A percentile compares a stretch with the other conserved stretches of the same genome.
Evolutionary conservation across 2,329 filamentous ascomycete genomes (phyloP).

Genomic region (Paecilomyces fulvus): DNA sequence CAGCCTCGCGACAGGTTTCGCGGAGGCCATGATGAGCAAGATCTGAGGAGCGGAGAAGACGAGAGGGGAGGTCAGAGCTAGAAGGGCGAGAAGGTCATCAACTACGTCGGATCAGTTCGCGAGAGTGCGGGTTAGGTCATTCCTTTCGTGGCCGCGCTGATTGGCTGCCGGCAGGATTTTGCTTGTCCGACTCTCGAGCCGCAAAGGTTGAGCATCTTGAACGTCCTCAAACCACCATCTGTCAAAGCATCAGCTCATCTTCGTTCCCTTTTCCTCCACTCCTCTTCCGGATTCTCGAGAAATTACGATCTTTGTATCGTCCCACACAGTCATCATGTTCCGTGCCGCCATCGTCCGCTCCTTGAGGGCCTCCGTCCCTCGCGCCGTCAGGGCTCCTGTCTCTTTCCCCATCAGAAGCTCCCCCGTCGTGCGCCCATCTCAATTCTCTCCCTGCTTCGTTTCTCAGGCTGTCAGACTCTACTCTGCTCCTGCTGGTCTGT

Average conservation of each 20-base stretch:
- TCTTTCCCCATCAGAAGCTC: constrained; percentile 52
- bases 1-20: constrained; percentile 36
- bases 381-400: constrained; percentile 48
- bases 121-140: constrained; percentile 31
- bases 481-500: constrained; percentile 69
- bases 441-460: constrained; percentile 53
- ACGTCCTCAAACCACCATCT: constrained; percentile 13
- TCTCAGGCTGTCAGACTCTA: constrained; percentile 73
- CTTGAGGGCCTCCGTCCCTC: constrained; percentile 49
- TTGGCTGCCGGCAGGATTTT: constrained; percentile 31
- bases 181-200: constrained; percentile 19
- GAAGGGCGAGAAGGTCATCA: constrained; percentile 11
- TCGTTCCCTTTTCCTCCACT: constrained; percentile 3
- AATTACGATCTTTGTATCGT: constrained; percentile 6
- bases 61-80: constrained; percentile 6
- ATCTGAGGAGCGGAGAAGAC: constrained; percentile 7
- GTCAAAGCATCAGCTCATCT: constrained; percentile 6
- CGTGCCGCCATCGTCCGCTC: constrained; percentile 77
- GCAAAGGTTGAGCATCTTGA: constrained; percentile 13
- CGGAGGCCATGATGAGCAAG: constrained; percentile 34
- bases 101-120: constrained; percentile 6
- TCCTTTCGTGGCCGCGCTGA: constrained; percentile 28
- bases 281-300: constrained; percentile 3
- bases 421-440: constrained; percentile 54
- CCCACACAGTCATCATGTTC: constrained; percentile 60